Evolutionary conservation across 768 basidiomycete genomes (phyloP), one percentile per base, ranked within the genome.

Genomic region (Xanthoconium purpureum): DNA sequence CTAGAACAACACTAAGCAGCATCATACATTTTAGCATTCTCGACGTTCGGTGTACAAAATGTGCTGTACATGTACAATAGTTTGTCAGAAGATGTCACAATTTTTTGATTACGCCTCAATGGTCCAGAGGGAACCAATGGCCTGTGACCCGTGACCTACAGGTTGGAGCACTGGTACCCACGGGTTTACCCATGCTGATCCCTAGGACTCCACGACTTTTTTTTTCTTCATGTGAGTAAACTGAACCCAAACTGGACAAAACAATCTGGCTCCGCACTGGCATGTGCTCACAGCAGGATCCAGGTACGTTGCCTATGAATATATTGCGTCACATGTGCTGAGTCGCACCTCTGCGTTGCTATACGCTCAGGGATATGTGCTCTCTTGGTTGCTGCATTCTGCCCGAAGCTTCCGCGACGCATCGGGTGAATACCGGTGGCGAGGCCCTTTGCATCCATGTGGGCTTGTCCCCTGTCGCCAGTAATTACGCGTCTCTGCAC

Each of bases 361-460:
- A 43, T 32, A 6, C 15, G 18, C 8, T n/a, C 10, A 12, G 20
- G 45, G 15, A 28, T 33, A 35, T 20, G 30, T 46, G 9, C 12
- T 24, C 40, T 28, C 9, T 29, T 40, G 45, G 47, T 39, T 30
- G 37, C 37, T 32, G 6, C 47, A 20, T 4, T 24, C 32, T 43
- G 37, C 24, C 24, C 24, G 4, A 24, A 24, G 24, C 24, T 24
- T 4, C 4, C 24, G 24, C 4, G 4, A 24, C 30, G 30, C 15
- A 1, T 12, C 24, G 18, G 17, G 24, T 6, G n/a, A 56, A 51
- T n/a, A 12, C 33, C 6, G 33, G 33, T 35, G 33, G 33, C 13
- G 13, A 13, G 29, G 38, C 30, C 8, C 38, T 48, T 32, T 33
- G 37, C n/a, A 20, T 46, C 49, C 59, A 61, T 61, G 53, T 45